Percentiles rank a stretch among this genome's conserved stretches.
Evolutionary conservation across 805 yeast genomes (phyloP).

Genomic region (Kodamaea nitidulidarum): DNA sequence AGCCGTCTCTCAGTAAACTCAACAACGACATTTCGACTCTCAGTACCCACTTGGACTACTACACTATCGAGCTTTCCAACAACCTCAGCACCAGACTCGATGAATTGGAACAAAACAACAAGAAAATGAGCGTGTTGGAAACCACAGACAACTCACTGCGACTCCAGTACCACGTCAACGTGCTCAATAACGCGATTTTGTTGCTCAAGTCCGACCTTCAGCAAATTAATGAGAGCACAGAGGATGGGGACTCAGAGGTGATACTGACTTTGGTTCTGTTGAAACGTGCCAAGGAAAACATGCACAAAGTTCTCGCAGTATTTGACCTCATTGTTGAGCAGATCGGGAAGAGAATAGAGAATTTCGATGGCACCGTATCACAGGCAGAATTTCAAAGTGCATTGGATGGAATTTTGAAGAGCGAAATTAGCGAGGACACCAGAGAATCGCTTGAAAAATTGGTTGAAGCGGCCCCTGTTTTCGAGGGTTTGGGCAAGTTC

Average conservation of each 20-base stretch:
- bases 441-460: constrained; percentile 34
- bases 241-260: constrained; percentile 3
- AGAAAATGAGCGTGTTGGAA: constrained; percentile 12
- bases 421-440: constrained; percentile 15
- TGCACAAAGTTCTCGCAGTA: constrained; percentile 42
- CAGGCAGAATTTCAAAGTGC: constrained; percentile 33
- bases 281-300: constrained; percentile 41
- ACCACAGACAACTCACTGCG: constrained; percentile 37
- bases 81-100: constrained; percentile 50
- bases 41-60: constrained; percentile 57
- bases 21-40: constrained; percentile 49
- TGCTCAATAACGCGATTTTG: constrained; percentile 54
- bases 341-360: constrained; percentile 8
- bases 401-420: constrained; percentile 37
- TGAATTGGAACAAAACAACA: constrained; percentile 36
- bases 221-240: constrained; percentile 14
- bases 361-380: constrained; percentile 24
- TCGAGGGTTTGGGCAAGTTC: constrained; percentile 50
- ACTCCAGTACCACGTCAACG: constrained; percentile 62
- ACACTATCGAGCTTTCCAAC: constrained; percentile 53
- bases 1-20: constrained; percentile 34
- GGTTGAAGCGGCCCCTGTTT: constrained; percentile 47
- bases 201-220: constrained; percentile 40
- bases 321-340: constrained; percentile 28
- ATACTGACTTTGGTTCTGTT: constrained; percentile 36